Base-by-base conservation (phyloP, 2,329 filamentous ascomycete species). In the Stemphylium vesicarium region DNA sequence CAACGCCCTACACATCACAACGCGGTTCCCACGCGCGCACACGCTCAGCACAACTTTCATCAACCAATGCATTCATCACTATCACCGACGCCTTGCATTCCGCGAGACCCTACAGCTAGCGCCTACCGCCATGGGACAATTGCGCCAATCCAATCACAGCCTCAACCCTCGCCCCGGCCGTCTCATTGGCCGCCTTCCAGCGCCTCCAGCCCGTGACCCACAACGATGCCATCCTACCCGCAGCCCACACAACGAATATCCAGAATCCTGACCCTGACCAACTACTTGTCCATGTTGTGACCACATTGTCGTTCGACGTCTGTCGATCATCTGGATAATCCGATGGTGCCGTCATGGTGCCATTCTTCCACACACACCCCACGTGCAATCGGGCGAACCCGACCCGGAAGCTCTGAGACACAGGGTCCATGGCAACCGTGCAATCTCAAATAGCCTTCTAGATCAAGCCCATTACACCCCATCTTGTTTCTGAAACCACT, bases 161-260 rank as follows among this genome's bases (percentile, higher is more conserved):
- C 46, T 18, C 53, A 50, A 57, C 47, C 15, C 53, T 60, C 56
- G 50, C 43, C 54, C 49, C 46, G 11, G 16, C 59, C 55, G 18
- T 41, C 38, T 54, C 53, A 75, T 74, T 75, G 68, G 72, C 53
- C 60, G 22, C 42, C 29, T 41, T 52, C 32, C 52, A 56, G 63
- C 70, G 69, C 70, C 65, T 64, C 60, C 48, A 56, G 58, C 47
- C 36, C 45, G 33, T 48, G 54, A 29, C 51, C 54, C 63, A 60
- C 59, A 65, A 62, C 62, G 52, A 62, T 60, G 51, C 59, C 36
- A 31, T 36, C n/a, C 33, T 40, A 24, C 9, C 41, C 62, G 60
- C 36, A 43, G 50, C 50, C 51, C 48, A 36, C 18, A 52, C 59
- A 50, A 46, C 45, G 29, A 37, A 31, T 36, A 42, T 26, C 38